Percentiles rank a stretch among this genome's conserved stretches.
phyloP scores from a whole-genome alignment of 371 early-diverging fungal species.

The Gilbertella persicaria region DNA sequence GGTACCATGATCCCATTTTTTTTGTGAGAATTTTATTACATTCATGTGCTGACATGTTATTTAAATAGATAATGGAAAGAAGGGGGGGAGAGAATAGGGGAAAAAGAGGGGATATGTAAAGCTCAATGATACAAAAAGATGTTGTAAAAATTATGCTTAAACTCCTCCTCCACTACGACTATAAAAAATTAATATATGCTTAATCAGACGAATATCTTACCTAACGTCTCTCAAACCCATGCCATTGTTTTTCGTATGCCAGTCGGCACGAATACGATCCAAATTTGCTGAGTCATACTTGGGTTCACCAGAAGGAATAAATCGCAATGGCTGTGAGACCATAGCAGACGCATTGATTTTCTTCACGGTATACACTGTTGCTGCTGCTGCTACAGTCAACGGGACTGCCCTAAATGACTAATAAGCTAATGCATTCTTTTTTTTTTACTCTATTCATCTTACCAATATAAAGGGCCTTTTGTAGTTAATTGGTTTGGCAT shows the following conservation, averaged over 20 bases:
- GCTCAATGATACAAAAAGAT: too few relatives aligned
- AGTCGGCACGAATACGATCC: slow-evolving; percentile 43
- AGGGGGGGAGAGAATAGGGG: too few relatives aligned
- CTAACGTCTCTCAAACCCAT: slow-evolving; percentile 48
- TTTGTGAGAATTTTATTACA: too few relatives aligned
- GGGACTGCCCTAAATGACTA: slow-evolving; percentile 15
- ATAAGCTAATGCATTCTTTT: not conserved
- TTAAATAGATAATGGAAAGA: not conserved
- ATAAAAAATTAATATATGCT: slow-evolving; percentile 1
- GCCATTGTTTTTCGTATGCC: slow-evolving; percentile 42
- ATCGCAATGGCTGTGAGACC: slow-evolving; percentile 29
- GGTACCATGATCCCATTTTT: too few relatives aligned
- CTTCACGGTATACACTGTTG: slow-evolving; percentile 11
- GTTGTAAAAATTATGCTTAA: slow-evolving; percentile 7
- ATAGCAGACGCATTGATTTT: slow-evolving; percentile 13
- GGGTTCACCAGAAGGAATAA: slow-evolving; percentile 38
- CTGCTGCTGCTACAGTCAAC: slow-evolving; percentile 9
- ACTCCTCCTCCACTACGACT: slow-evolving; percentile 48
- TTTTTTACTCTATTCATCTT: not conserved
- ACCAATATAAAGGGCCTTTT: slow-evolving; percentile 12
- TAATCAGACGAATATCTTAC: slow-evolving; percentile 14
- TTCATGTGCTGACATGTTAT: too few relatives aligned
- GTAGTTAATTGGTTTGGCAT: not conserved
- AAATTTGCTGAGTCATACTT: slow-evolving; percentile 36
- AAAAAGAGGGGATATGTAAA: too few relatives aligned